A percentile compares a stretch with the other conserved stretches of the same genome.
phyloP scores from a whole-genome alignment of 2,329 filamentous ascomycete species.

The Colletotrichum salicis region DNA sequence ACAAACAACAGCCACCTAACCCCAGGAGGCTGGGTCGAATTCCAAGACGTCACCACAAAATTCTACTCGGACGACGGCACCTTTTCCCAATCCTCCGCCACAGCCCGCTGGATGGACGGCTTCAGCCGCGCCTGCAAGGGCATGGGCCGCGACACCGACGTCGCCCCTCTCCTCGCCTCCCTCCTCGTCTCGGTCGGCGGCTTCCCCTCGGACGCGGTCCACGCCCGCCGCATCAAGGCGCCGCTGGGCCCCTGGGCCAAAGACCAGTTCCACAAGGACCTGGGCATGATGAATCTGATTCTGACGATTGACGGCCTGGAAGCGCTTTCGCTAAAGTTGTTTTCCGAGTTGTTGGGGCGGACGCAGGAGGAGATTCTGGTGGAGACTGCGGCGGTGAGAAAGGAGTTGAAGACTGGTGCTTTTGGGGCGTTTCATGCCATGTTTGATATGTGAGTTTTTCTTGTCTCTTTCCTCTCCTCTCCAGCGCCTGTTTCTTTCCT shows the following conservation, averaged over 20 bases:
- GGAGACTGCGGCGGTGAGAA: constrained; percentile 40
- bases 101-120: constrained; percentile 36
- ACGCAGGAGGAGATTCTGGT: constrained; percentile 39
- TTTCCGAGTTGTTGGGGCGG: constrained; percentile 45
- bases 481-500: too few species aligned
- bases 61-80: constrained; percentile 8
- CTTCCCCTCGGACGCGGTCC: constrained; percentile 42
- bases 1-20: constrained; percentile 12
- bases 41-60: constrained; percentile 4
- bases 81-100: not conserved
- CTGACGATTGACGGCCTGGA: constrained; percentile 38
- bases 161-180: constrained; percentile 37
- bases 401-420: constrained; percentile 40
- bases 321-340: constrained; percentile 38
- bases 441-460: constrained; percentile 41
- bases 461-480: not conserved
- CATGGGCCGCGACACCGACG: constrained; percentile 44
- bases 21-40: constrained; percentile 25
- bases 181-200: constrained; percentile 41
- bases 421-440: constrained; percentile 43
- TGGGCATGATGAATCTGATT: constrained; percentile 42
- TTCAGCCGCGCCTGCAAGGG: constrained; percentile 40
- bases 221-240: constrained; percentile 41
- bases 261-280: constrained; percentile 51
- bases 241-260: constrained; percentile 51